Evolutionary conservation across 2,329 filamentous ascomycete genomes (phyloP).

Genomic region (Talaromyces islandicus): DNA sequence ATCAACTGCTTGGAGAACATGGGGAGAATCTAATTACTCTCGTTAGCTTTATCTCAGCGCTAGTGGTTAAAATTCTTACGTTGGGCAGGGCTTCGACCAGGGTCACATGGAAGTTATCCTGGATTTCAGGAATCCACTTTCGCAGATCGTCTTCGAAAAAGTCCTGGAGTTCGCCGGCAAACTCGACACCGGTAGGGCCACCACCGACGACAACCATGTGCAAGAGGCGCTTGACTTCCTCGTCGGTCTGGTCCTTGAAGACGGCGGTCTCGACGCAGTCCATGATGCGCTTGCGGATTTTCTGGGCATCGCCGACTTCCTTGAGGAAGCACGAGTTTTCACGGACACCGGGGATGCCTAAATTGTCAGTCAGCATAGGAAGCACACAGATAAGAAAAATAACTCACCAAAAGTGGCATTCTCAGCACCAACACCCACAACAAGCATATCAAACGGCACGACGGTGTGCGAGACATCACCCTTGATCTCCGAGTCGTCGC

Average conservation of each 20-base stretch:
- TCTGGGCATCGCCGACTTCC: slow-evolving; percentile 93
- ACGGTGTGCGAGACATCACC: slow-evolving; percentile 75
- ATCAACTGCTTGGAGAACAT: slow-evolving; percentile 99
- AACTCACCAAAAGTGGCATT: slow-evolving; percentile 86
- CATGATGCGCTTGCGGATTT: slow-evolving; percentile 98
- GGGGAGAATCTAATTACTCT: slow-evolving; percentile 63
- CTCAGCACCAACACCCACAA: slow-evolving; percentile 93
- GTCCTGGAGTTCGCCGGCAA: slow-evolving; percentile 95
- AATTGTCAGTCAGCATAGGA: neutral
- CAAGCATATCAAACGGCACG: slow-evolving; percentile 96
- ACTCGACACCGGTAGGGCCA: slow-evolving; percentile 95
- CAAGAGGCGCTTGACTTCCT: slow-evolving; percentile 87
- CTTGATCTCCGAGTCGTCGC: slow-evolving; percentile 89
- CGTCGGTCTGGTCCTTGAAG: slow-evolving; percentile 88
- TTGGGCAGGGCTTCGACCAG: slow-evolving; percentile 95
- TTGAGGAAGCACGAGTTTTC: slow-evolving; percentile 98
- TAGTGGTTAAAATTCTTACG: slow-evolving; percentile 35
- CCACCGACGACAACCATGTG: slow-evolving; percentile 97
- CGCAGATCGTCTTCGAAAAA: slow-evolving; percentile 98
- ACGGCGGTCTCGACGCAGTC: slow-evolving; percentile 97
- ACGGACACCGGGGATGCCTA: slow-evolving; percentile 80
- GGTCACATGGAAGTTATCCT: slow-evolving; percentile 92
- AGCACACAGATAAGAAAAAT: neutral
- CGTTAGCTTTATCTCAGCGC: slow-evolving; percentile 3
- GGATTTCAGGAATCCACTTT: slow-evolving; percentile 96